Conservation (phyloP, 1,139 yeast genomes). For the Taphrina populina region DNA sequence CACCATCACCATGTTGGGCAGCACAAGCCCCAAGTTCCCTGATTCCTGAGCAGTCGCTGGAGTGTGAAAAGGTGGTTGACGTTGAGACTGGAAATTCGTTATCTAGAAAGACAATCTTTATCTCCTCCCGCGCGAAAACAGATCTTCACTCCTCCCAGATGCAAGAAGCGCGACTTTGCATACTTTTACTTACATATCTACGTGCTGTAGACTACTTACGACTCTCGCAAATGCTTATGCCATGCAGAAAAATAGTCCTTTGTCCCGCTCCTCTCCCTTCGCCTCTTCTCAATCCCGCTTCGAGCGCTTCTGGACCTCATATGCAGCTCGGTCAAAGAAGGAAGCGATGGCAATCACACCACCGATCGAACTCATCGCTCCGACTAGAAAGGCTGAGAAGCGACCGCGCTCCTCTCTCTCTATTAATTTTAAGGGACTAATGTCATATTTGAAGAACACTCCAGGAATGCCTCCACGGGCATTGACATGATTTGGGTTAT, state of each 20-base stretch:
- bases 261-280: too few relatives aligned
- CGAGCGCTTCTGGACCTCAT: slow-evolving; percentile 81
- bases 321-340: slow-evolving; percentile 77
- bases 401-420: slow-evolving; percentile 69
- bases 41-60: too few relatives aligned
- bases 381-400: slow-evolving; percentile 81
- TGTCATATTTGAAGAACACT: slow-evolving; percentile 80
- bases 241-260: too few relatives aligned
- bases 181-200: too few relatives aligned
- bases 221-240: too few relatives aligned
- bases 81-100: slow-evolving; percentile 1
- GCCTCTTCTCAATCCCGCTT: slow-evolving; percentile 48
- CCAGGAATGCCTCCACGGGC: slow-evolving; percentile 90
- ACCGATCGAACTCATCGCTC: slow-evolving; percentile 84
- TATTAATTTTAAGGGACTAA: slow-evolving; percentile 87
- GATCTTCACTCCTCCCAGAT: slow-evolving; percentile 21
- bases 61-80: too few relatives aligned
- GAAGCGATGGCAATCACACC: slow-evolving; percentile 94
- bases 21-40: too few relatives aligned
- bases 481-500: slow-evolving; percentile 84
- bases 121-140: slow-evolving; percentile 11
- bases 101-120: slow-evolving; percentile 15
- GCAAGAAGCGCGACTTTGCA: too few relatives aligned
- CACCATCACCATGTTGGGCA: too few relatives aligned
- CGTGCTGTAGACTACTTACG: too few relatives aligned